Conservation (phyloP, 2,329 filamentous ascomycete species). For the Epichloe gansuensis region DNA sequence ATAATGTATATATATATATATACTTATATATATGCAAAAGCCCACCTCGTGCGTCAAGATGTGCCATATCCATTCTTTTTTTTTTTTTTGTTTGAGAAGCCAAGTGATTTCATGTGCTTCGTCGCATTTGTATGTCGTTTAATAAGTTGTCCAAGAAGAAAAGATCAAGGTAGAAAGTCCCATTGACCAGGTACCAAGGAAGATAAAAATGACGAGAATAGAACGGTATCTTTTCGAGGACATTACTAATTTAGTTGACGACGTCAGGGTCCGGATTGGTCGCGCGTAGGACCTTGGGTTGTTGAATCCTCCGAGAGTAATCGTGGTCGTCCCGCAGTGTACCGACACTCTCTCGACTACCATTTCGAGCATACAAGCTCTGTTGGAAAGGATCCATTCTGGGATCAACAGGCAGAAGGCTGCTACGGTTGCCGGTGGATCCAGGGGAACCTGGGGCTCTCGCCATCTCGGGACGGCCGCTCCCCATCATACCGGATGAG, state of each 20-base stretch:
- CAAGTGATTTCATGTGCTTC: conserved; percentile 21
- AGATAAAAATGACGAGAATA: background rate
- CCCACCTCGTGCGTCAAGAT: background rate
- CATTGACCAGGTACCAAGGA: background rate
- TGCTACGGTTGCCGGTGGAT: conserved; percentile 36
- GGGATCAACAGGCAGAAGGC: conserved; percentile 45
- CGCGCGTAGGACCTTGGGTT: conserved; percentile 45
- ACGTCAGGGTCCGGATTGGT: conserved; percentile 45
- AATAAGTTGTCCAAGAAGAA: conserved; percentile 13
- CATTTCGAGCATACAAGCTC: conserved; percentile 43
- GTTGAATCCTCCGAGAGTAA: conserved; percentile 47
- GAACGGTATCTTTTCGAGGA: background rate
- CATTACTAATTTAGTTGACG: background rate
- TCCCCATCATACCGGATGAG: conserved; percentile 35
- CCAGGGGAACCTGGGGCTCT: conserved; percentile 19
- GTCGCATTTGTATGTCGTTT: conserved; percentile 14
- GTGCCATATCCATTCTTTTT: conserved; percentile 2
- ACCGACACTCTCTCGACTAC: conserved; percentile 50
- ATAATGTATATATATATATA: conserved; percentile 2
- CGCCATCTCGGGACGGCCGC: conserved; percentile 30
- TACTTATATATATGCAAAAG: conserved; percentile 4
- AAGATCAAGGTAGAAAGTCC: background rate
- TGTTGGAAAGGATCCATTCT: conserved; percentile 48
- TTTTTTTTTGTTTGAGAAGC: conserved; percentile 7
- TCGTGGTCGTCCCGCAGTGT: conserved; percentile 53